Evolutionary conservation across 345 rosid genomes (phyloP), one percentile per base, ranked within the genome.

Genomic region (Aethionema arabicum): DNA sequence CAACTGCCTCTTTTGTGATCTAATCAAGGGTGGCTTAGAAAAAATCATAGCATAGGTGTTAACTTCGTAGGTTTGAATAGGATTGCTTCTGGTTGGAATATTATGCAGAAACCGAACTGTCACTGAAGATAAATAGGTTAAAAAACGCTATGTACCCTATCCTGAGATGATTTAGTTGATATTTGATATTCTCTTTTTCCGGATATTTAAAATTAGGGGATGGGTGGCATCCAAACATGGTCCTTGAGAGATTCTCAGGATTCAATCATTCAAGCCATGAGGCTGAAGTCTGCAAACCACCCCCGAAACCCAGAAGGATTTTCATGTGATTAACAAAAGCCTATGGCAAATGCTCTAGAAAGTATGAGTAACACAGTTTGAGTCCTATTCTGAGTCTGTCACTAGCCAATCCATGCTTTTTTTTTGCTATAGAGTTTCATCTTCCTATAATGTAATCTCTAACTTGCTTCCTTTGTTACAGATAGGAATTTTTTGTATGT

Each of bases 401-500:
- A 43, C 51, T 66, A 12, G 27, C 13, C 5, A 4, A 21, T 21
- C 27, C 27, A 21, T 21, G 27, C 27, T 21, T 21, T 2, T 21
- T 21, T 2, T 21, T 2, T 21, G 27, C 27, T 21, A 21, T 21
- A 21, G 29, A 36, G 55, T 42, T 39, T 60, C 31, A 16, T 52
- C 67, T 61, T 57, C 43, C 16, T 41, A 16, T 12, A 30, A 13
- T 29, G 45, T 2, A 11, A 15, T 35, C 13, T 59, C 56, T 67
- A 43, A 70, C 29, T 48, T 54, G 40, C 41, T 45, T 65, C 58
- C 52, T 32, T 40, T 41, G 49, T 56, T 56, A 70, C 83, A 90
- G 98, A 95, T 95, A 61, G 96, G 98, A 47, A 83, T 95, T 66
- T 95, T 95, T 74, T 88, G 89, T 72, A 95, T 83, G 96, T 90